Conservation (phyloP, 441 rosid genomes). For the Capsella rubella region DNA sequence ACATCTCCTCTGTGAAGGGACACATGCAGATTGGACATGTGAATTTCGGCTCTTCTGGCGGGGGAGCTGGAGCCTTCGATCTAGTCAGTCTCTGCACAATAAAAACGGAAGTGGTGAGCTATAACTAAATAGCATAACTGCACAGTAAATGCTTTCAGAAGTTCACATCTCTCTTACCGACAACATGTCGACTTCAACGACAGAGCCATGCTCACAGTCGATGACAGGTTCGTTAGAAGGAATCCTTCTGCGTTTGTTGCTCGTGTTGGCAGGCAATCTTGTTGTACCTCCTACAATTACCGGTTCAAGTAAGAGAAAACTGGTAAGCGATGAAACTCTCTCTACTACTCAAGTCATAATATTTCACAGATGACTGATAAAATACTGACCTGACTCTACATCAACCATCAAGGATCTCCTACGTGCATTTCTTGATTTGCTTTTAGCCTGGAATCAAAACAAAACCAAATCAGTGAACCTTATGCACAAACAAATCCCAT, state of each 20-base stretch:
- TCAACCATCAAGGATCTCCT: slow-evolving; percentile 54
- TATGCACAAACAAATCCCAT: slow-evolving; percentile 5
- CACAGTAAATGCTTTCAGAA: neutral
- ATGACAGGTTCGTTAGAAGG: slow-evolving; percentile 49
- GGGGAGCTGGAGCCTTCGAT: slow-evolving; percentile 44
- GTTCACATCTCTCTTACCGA: slow-evolving; percentile 11
- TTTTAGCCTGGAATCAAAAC: slow-evolving; percentile 62
- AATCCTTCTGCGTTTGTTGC: slow-evolving; percentile 64
- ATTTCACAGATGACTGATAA: neutral
- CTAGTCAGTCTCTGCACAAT: slow-evolving; percentile 51
- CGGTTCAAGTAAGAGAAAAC: neutral
- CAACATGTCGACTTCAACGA: neutral
- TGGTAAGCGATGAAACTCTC: slow-evolving; percentile 2
- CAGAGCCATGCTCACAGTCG: slow-evolving; percentile 53
- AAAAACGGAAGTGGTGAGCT: neutral
- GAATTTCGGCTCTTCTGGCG: slow-evolving; percentile 73
- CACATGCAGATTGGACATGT: slow-evolving; percentile 93
- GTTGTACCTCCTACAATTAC: slow-evolving; percentile 51
- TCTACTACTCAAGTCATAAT: neutral
- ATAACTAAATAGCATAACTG: neutral
- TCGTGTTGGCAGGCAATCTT: slow-evolving; percentile 47
- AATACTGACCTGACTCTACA: slow-evolving; percentile 71
- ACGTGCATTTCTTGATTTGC: slow-evolving; percentile 59
- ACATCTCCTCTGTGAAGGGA: slow-evolving; percentile 75
- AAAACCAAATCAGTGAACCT: slow-evolving; percentile 23